Evolutionary conservation across 129 eudicot genomes (phyloP).

Genomic region (Mikania micrantha): DNA sequence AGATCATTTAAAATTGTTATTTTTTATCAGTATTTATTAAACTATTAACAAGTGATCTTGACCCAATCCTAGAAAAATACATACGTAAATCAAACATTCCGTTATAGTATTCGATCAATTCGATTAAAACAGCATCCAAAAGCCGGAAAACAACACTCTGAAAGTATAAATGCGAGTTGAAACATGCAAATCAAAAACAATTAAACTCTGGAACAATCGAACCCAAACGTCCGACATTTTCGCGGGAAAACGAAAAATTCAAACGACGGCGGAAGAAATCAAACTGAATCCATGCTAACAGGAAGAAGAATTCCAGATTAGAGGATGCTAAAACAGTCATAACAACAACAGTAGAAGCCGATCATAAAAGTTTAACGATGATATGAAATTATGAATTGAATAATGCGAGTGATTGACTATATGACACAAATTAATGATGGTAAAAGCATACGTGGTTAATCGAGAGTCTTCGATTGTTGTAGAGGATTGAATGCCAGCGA

Average conservation of each 20-base stretch:
- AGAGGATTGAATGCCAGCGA: background rate
- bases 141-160: background rate
- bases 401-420: background rate
- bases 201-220: background rate
- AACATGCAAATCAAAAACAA: background rate
- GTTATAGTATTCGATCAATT: background rate
- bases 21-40: too few relatives aligned
- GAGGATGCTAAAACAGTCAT: background rate
- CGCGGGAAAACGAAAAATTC: conserved; percentile 11
- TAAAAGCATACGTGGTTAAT: conserved; percentile 5
- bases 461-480: background rate
- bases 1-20: too few relatives aligned
- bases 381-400: background rate
- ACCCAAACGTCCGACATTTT: background rate
- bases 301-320: background rate
- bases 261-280: background rate
- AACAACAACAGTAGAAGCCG: background rate
- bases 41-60: too few relatives aligned
- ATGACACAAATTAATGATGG: background rate
- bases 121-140: background rate
- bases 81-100: background rate
- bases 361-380: conserved; percentile 1
- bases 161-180: background rate
- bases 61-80: too few relatives aligned
- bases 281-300: background rate